A percentile compares a stretch with the other conserved stretches of the same genome.
Conservation (phyloP, 148 eudicot species). For the Pouteria glomerata region DNA sequence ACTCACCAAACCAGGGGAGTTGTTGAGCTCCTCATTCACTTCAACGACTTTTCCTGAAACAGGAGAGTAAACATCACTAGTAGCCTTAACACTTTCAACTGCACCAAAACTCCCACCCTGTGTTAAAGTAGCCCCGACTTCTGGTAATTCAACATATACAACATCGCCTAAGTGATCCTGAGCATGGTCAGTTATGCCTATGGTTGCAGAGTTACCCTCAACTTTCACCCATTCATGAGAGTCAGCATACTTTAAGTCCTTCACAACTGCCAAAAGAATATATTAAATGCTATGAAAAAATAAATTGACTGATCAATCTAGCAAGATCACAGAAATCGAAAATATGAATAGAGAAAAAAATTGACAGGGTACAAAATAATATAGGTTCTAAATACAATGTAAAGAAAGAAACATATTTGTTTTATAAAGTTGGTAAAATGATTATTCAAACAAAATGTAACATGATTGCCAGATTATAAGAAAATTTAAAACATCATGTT, state of each 20-base stretch:
- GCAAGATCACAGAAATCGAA: not conserved
- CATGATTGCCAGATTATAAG: not conserved
- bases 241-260: constrained; percentile 70
- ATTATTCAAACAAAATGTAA: not conserved
- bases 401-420: no score
- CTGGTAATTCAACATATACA: constrained; percentile 84
- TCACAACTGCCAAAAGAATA: constrained; percentile 50
- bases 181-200: constrained; percentile 96
- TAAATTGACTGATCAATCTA: not conserved
- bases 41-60: constrained; percentile 77
- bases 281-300: not conserved
- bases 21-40: constrained; percentile 55
- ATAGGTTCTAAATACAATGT: not conserved
- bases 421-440: no score
- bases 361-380: not conserved
- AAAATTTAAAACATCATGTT: not conserved
- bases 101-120: constrained; percentile 81
- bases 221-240: constrained; percentile 95
- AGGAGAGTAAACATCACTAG: constrained; percentile 91
- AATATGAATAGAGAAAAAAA: not conserved
- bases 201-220: constrained; percentile 59
- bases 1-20: constrained; percentile 71
- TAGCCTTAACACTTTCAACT: constrained; percentile 95
- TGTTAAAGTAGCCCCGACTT: constrained; percentile 56
- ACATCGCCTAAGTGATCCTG: constrained; percentile 91